Conservation (phyloP, 108 stramenopile species). For the Nannochloropsis oceanica region DNA sequence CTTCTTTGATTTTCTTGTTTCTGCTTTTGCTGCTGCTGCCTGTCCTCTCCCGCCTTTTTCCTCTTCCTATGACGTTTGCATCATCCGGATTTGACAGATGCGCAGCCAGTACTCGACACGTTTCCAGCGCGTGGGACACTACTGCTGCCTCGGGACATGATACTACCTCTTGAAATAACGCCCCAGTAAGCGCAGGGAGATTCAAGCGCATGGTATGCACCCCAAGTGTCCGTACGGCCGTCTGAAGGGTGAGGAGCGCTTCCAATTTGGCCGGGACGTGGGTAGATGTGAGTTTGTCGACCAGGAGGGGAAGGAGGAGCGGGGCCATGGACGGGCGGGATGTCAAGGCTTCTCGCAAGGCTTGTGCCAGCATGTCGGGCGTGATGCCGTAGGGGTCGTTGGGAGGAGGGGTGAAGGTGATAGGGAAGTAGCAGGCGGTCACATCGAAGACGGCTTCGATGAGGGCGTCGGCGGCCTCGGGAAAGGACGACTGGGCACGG, state of each 20-base stretch:
- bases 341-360: slow-evolving; percentile 5
- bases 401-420: slow-evolving; percentile 33
- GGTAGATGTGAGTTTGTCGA: slow-evolving; percentile 22
- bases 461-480: slow-evolving; percentile 2
- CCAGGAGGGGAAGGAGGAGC: slow-evolving; percentile 10
- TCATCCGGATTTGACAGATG: neutral
- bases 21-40: neutral
- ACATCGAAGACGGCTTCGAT: slow-evolving; percentile 27
- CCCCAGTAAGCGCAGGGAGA: neutral
- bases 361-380: slow-evolving; percentile 19
- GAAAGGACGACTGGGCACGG: slow-evolving; percentile 1
- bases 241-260: neutral
- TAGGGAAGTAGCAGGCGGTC: slow-evolving; percentile 32
- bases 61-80: neutral
- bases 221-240: slow-evolving; percentile 1
- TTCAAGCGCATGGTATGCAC: neutral
- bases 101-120: neutral
- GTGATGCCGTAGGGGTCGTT: slow-evolving; percentile 32
- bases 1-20: neutral
- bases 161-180: slow-evolving; percentile 2
- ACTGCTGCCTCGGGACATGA: neutral
- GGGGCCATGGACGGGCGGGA: slow-evolving; percentile 3
- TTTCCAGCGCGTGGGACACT: neutral
- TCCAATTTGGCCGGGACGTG: slow-evolving; percentile 8
- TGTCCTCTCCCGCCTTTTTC: neutral